These are phyloP conservation scores for Angomonas deanei DNA, from an alignment of 208 protist species.

Conservation along the genomic window DNA sequence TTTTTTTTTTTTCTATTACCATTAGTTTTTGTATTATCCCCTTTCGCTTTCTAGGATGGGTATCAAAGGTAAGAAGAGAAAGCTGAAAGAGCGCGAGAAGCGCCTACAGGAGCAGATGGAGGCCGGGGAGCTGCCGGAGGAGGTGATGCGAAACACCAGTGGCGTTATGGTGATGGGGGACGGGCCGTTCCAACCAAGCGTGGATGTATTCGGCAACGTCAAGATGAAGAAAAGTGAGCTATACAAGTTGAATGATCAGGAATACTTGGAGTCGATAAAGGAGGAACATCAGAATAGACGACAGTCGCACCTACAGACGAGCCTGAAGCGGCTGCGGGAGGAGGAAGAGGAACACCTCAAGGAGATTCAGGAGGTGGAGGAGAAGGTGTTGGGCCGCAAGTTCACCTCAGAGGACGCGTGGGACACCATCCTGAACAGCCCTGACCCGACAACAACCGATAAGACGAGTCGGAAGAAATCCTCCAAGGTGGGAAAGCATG, in stretches of 20 bases:
- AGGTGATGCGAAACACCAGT: constrained; percentile 6
- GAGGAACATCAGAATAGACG: constrained; percentile 68
- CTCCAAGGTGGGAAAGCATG: constrained; percentile 17
- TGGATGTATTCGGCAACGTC: constrained; percentile 38
- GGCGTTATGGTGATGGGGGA: constrained; percentile 19
- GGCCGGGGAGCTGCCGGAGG: not conserved
- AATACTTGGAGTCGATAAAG: constrained; percentile 69
- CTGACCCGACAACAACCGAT: not conserved
- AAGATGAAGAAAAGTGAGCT: constrained; percentile 83
- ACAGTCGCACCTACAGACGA: constrained; percentile 24
- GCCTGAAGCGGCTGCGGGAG: constrained; percentile 8
- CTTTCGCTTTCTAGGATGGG: constrained; percentile 40
- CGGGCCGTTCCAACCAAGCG: constrained; percentile 40
- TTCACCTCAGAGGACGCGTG: not conserved
- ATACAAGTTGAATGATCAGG: constrained; percentile 75
- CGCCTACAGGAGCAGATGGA: constrained; percentile 17
- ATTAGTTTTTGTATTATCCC: not conserved
- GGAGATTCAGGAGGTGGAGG: constrained; percentile 20
- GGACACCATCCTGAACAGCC: not conserved
- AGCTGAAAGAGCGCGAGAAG: constrained; percentile 50
- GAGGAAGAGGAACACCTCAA: constrained; percentile 26
- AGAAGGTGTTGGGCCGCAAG: not conserved
- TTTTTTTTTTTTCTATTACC: constrained; percentile 8
- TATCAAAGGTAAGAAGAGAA: constrained; percentile 76
- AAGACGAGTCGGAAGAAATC: constrained; percentile 1